Conservation (phyloP, 768 basidiomycete genomes). For the Pleurotus tuber-regium region DNA sequence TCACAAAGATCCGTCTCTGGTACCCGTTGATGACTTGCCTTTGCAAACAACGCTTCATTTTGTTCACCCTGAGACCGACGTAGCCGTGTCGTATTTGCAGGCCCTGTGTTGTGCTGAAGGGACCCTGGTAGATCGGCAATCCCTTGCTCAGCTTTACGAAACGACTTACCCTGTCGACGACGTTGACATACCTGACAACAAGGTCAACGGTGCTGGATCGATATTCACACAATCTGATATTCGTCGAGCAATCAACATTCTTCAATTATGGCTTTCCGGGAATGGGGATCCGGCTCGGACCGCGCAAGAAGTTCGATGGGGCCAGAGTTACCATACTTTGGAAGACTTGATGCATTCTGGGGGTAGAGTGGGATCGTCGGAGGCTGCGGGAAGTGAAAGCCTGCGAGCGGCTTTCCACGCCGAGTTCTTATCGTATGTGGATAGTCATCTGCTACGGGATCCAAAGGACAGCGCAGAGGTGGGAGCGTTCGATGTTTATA, state of each 20-base stretch:
- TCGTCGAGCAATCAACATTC: constrained; percentile 56
- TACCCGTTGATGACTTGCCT: constrained; percentile 74
- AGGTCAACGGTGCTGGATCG: constrained; percentile 14
- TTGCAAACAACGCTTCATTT: constrained; percentile 73
- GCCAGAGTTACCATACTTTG: not conserved
- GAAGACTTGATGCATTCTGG: constrained; percentile 8
- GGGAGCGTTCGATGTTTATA: constrained; percentile 15
- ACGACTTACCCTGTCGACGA: constrained; percentile 22
- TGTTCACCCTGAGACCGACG: constrained; percentile 47
- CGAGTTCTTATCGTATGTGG: constrained; percentile 53
- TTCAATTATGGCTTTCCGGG: constrained; percentile 52
- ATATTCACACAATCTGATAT: constrained; percentile 49
- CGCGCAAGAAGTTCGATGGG: constrained; percentile 1
- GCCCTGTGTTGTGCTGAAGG: constrained; percentile 59
- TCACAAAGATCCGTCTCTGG: constrained; percentile 59
- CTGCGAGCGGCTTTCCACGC: constrained; percentile 21
- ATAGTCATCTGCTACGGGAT: constrained; percentile 45
- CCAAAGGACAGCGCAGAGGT: constrained; percentile 38
- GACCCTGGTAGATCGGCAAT: constrained; percentile 37
- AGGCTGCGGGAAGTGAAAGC: constrained; percentile 6
- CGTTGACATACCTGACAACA: constrained; percentile 33
- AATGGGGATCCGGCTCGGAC: constrained; percentile 5
- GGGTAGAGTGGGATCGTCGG: not conserved
- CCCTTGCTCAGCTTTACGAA: constrained; percentile 46
- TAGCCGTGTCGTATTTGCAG: constrained; percentile 69